Evolutionary conservation across 768 basidiomycete genomes (phyloP).

Genomic region (Russula earlei): DNA sequence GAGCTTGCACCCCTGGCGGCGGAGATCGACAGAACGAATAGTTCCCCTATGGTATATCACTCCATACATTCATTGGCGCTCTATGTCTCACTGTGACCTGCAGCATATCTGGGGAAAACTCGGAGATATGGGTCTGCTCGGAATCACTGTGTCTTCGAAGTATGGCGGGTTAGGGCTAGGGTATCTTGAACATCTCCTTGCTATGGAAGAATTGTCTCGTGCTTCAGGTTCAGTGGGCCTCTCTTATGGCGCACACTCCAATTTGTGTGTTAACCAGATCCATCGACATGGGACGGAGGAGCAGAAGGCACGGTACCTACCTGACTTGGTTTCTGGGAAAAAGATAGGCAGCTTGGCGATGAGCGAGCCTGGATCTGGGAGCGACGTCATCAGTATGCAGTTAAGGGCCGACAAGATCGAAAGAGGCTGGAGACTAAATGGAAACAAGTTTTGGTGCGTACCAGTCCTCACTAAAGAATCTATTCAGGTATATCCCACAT

Average conservation of each 20-base stretch:
- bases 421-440: slow-evolving; percentile 74
- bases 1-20: slow-evolving; percentile 82
- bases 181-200: slow-evolving; percentile 81
- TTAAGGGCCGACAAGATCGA: slow-evolving; percentile 69
- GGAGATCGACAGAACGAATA: slow-evolving; percentile 80
- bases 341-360: slow-evolving; percentile 89
- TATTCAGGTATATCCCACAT: neutral
- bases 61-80: neutral
- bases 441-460: slow-evolving; percentile 86
- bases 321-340: slow-evolving; percentile 67
- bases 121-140: slow-evolving; percentile 87
- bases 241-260: slow-evolving; percentile 88
- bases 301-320: slow-evolving; percentile 81
- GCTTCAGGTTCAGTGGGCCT: slow-evolving; percentile 89
- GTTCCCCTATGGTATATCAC: slow-evolving; percentile 56
- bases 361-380: slow-evolving; percentile 88
- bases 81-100: neutral
- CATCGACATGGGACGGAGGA: slow-evolving; percentile 72
- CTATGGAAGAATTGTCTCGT: slow-evolving; percentile 89
- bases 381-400: slow-evolving; percentile 93
- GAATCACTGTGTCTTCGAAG: slow-evolving; percentile 70
- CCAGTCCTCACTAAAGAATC: neutral
- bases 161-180: slow-evolving; percentile 80
- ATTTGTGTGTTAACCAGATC: slow-evolving; percentile 68
- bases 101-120: slow-evolving; percentile 85